Percentiles rank a stretch among this genome's conserved stretches.
Conservation (phyloP, 768 basidiomycete species). For the Botryobasidium botryosum region DNA sequence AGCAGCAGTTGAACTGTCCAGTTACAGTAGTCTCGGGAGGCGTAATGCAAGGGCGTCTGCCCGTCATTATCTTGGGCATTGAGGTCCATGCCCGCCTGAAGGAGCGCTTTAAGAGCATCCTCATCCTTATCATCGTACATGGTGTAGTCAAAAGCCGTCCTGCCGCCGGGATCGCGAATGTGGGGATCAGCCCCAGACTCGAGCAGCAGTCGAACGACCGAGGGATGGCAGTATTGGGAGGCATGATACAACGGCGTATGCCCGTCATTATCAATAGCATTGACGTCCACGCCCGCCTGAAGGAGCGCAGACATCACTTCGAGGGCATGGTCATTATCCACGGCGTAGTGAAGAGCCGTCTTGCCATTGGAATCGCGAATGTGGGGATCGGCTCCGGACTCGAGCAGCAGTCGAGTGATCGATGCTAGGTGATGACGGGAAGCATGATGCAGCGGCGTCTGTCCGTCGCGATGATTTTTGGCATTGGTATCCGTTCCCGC, state of each 20-base stretch:
- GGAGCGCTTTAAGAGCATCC: slow-evolving; percentile 86
- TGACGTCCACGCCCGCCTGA: too few species aligned
- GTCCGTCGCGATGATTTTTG: too few species aligned
- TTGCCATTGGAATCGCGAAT: too few species aligned
- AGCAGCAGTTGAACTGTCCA: slow-evolving; percentile 88
- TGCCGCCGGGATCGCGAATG: slow-evolving; percentile 88
- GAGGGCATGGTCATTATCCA: too few species aligned
- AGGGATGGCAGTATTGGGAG: slow-evolving; percentile 93
- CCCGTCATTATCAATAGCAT: slow-evolving; percentile 95
- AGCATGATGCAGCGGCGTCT: too few species aligned
- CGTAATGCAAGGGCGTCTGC: slow-evolving; percentile 92
- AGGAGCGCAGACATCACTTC: too few species aligned
- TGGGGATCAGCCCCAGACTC: slow-evolving; percentile 93
- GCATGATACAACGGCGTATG: slow-evolving; percentile 98
- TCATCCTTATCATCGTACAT: slow-evolving; percentile 99
- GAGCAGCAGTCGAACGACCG: slow-evolving; percentile 85
- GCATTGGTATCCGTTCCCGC: too few species aligned
- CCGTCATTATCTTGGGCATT: slow-evolving; percentile 99
- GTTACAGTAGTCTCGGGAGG: slow-evolving; percentile 91
- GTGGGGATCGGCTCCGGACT: too few species aligned
- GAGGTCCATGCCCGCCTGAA: slow-evolving; percentile 90
- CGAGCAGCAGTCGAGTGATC: too few species aligned
- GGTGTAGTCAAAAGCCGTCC: slow-evolving; percentile 87
- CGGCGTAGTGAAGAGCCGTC: too few species aligned
- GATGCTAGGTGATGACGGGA: too few species aligned